Evolutionary conservation across 108 stramenopile species (phyloP), one percentile per base, ranked within the genome.

Genomic region (Fragilaria crotonensis): DNA sequence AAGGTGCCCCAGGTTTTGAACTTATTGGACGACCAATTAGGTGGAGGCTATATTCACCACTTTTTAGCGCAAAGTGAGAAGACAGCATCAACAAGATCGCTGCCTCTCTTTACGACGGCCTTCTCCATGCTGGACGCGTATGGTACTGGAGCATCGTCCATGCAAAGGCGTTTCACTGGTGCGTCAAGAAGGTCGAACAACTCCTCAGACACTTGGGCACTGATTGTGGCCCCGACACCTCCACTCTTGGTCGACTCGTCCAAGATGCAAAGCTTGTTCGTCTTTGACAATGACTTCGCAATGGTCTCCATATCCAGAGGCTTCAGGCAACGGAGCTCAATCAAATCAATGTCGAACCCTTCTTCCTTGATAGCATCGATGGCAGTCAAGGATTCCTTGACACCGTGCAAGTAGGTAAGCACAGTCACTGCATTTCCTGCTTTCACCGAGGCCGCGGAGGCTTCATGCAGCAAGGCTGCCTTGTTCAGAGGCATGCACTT

Each of bases 111-210:
- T 33, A 96, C 95, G 29, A 96, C 95, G 19, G 90, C 94, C 67
- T 93, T 76, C 64, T 98, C 97, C 97, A 98, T 98, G 48, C 84
- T 92, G 3, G 77, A 75, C 5, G 97, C 97, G 64, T 98, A 98
- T 26, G 97, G 97, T 22, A 97, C 96, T 45, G 83, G 83, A 14
- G 97, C 97, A 68, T 98, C 97, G 80, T 98, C 97, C 97, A 98
- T 98, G 62, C 95, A 98, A 49, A 98, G 77, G 45, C 97, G 82
- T 75, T 79, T 87, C 26, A 98, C 92, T 17, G 97, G 97, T 30
- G 95, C 92, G 77, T 98, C 97, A 25, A 98, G 83, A 33, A 95
- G 76, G 64, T 98, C 95, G 67, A 95, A 98, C 56, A 93, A 73
- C 51, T 95, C 89, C 79, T 98, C 97, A 26, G 90, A 87, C 53